Conservation (phyloP, 495 filamentous ascomycete genomes). For the Poronia punctata region DNA sequence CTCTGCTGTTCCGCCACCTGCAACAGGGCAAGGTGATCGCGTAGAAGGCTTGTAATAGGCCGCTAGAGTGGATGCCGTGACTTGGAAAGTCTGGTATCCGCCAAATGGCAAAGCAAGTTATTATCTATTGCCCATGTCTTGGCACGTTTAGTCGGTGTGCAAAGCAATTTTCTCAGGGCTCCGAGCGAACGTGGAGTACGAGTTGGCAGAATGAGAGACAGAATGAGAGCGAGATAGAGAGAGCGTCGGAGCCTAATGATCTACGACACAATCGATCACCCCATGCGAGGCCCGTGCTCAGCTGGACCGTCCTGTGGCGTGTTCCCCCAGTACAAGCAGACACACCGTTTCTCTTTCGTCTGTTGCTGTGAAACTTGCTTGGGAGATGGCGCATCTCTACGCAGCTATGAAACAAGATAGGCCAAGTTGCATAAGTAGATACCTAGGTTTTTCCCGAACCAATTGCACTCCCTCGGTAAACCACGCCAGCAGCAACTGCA, state of each 20-base stretch:
- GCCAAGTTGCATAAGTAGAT: constrained; percentile 1
- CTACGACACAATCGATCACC: no score
- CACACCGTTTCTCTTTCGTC: background rate
- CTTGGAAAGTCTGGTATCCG: background rate
- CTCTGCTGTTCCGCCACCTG: no score
- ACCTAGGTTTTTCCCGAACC: constrained; percentile 1
- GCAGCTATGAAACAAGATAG: background rate
- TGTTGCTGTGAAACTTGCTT: background rate
- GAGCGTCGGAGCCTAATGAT: no score
- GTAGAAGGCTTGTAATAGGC: no score
- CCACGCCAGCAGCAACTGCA: no score
- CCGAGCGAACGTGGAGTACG: background rate
- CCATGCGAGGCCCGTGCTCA: no score
- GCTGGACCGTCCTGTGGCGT: no score
- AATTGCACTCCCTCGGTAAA: constrained; percentile 4
- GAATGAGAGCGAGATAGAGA: no score
- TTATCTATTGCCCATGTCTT: background rate
- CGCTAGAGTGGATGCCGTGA: background rate
- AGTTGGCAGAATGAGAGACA: no score
- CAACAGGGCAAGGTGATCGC: no score
- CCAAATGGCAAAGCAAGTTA: background rate
- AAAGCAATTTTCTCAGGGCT: constrained; percentile 4
- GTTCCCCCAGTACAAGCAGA: background rate
- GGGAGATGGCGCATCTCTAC: background rate
- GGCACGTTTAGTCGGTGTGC: constrained; percentile 1